Evolutionary conservation across 371 early-diverging fungal species (phyloP), one percentile per base, ranked within the genome.

Genomic region (Mortierella sp.): DNA sequence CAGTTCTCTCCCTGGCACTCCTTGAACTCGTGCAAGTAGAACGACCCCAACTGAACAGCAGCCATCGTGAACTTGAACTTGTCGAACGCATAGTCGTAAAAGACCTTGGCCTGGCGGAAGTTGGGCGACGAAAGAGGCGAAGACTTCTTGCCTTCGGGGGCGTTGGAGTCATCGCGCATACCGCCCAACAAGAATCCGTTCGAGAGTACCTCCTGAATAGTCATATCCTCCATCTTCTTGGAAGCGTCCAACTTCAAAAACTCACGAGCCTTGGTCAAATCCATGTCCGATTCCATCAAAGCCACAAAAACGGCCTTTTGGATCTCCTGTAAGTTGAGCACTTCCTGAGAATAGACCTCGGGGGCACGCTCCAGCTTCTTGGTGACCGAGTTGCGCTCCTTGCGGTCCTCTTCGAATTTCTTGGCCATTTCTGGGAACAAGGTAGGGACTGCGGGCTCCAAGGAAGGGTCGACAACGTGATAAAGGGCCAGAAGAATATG

Each of bases 391-490:
- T 92, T 93, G 57, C 92, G 90, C 73, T 92, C 92, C 75, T 90
- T 90, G 71, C 89, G 91, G 65, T 92, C 93, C 74, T 82, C 86
- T 1, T 86, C 81, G 24, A 93, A 82, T 76, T 93, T 92, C 70
- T 90, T 89, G 10, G 92, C 90, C 74, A 92, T 92, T 47, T 90
- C 81, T 9, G 93, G 93, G 70, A 92, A 88, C n/a, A 92, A 89
- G 5, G 91, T 90, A 19, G 92, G 92, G 77, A 93, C 89, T 65
- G 90, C 83, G 45, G 91, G 88, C 26, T 91, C 93, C 74, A 93
- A 89, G 14, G 90, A 88, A 44, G 93, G 93, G 88, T 93, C 92
- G 28, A 91, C 89, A 73, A 91, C 92, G 58, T 91, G 90, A 84
- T 93, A 93, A 28, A 93, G 84, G 14, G 93, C 92, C 72, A 93